Evolutionary conservation across 176 grass and related monocot species (phyloP).

Genomic region (Luzula sylvatica): DNA sequence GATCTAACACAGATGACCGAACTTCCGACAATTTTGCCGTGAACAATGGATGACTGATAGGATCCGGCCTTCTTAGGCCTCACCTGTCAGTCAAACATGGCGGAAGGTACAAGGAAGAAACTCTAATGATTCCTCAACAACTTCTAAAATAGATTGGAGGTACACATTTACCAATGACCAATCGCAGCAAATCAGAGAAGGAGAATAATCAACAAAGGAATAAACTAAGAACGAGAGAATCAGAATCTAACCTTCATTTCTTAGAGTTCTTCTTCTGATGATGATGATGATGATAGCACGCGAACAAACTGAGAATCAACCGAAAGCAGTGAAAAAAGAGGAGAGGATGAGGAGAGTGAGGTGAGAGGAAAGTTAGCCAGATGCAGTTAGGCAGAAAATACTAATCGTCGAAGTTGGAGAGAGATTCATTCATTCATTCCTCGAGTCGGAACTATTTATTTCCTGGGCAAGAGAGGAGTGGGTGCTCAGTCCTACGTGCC

Average conservation of each 20-base stretch:
- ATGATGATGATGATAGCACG: no score
- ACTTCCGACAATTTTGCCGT: no score
- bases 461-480: slow-evolving; percentile 6
- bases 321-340: not conserved
- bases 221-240: not conserved
- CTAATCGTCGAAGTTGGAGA: not conserved
- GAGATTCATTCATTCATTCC: not conserved
- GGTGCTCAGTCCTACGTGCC: slow-evolving; percentile 16
- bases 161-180: no score
- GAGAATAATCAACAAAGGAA: not conserved
- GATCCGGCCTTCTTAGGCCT: not conserved
- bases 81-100: not conserved
- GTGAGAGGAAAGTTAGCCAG: not conserved
- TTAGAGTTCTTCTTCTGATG: no score
- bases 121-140: not conserved
- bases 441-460: slow-evolving; percentile 5
- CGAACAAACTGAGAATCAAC: no score
- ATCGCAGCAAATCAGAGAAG: no score
- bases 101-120: not conserved
- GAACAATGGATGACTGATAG: no score
- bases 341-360: slow-evolving; percentile 10
- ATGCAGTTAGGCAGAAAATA: not conserved
- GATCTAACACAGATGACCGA: no score
- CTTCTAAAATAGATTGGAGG: not conserved
- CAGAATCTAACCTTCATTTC: slow-evolving; percentile 16